Percentiles rank a stretch among this genome's conserved stretches.
Evolutionary conservation across 1,284 basidiomycete species (phyloP).

Genomic region (Boletus smithii): DNA sequence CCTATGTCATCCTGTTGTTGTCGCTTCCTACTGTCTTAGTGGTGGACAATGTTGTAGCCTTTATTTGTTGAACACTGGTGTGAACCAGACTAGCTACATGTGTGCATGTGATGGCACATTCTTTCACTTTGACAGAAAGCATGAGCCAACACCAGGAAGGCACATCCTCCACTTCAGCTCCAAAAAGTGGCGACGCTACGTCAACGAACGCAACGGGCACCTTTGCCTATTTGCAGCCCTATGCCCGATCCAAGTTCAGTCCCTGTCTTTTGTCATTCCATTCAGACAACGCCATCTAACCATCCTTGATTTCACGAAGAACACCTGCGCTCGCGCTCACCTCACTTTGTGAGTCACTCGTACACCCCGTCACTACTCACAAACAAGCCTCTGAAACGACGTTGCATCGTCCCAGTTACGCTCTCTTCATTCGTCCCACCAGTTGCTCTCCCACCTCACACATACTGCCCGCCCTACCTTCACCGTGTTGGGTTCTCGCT

Average conservation of each 20-base stretch:
- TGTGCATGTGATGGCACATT: no score
- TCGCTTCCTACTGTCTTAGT: constrained; percentile 1
- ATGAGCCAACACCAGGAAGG: no score
- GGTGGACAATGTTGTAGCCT: constrained; percentile 12
- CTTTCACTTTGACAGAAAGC: no score
- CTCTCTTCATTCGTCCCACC: constrained; percentile 39
- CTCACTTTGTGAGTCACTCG: constrained; percentile 29
- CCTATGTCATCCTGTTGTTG: constrained; percentile 10
- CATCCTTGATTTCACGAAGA: constrained; percentile 11
- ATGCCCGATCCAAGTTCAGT: constrained; percentile 34
- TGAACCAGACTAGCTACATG: no score
- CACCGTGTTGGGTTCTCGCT: constrained; percentile 43
- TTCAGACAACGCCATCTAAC: constrained; percentile 21
- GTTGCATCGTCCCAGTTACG: no score
- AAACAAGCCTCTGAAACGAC: background rate
- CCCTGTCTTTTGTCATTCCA: background rate
- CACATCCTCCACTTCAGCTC: background rate
- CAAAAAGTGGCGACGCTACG: background rate
- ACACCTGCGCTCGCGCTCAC: constrained; percentile 27
- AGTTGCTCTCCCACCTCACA: constrained; percentile 21
- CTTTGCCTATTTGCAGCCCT: constrained; percentile 31
- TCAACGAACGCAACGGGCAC: constrained; percentile 21
- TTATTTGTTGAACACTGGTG: background rate
- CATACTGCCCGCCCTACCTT: constrained; percentile 41
- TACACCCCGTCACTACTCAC: background rate